phyloP scores from a whole-genome alignment of 352 stramenopile species.

The Globisporangium canariense region DNA sequence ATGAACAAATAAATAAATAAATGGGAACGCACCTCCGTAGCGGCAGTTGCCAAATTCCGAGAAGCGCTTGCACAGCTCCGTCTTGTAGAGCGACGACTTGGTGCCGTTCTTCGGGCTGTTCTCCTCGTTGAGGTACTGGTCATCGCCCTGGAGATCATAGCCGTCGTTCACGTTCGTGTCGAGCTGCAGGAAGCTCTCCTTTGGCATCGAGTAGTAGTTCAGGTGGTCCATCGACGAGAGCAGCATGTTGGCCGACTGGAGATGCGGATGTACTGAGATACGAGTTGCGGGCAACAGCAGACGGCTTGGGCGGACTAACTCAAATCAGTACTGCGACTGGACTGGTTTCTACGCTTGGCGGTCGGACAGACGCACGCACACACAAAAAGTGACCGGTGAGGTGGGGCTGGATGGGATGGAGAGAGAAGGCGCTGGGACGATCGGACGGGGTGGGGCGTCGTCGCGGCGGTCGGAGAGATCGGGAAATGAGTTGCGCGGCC shows the following conservation, averaged over 20 bases:
- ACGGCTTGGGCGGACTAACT: neutral
- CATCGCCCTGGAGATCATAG: constrained; percentile 46
- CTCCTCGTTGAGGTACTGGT: constrained; percentile 73
- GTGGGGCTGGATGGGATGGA: neutral
- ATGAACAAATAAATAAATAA: neutral
- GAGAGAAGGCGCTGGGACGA: neutral
- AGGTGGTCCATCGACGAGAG: constrained; percentile 82
- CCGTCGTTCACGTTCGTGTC: constrained; percentile 41
- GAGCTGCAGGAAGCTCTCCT: constrained; percentile 69
- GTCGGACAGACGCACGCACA: neutral
- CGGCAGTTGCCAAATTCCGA: constrained; percentile 85
- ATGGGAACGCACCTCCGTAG: constrained; percentile 54
- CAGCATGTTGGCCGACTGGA: constrained; percentile 37
- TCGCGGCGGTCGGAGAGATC: constrained; percentile 13
- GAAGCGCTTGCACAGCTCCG: constrained; percentile 85
- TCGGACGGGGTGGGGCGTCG: neutral
- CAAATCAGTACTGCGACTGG: constrained; percentile 3
- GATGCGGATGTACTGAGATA: constrained; percentile 1
- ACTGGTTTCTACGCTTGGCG: constrained; percentile 3
- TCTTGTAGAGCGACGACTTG: constrained; percentile 87
- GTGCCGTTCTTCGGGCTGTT: constrained; percentile 83
- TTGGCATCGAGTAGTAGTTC: constrained; percentile 80
- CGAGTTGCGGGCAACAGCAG: neutral
- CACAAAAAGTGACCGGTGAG: neutral
- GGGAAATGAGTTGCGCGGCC: constrained; percentile 17